Evolutionary conservation across 2,329 filamentous ascomycete genomes (phyloP), one percentile per base, ranked within the genome.

Genomic region (Colletotrichum nymphaeae): DNA sequence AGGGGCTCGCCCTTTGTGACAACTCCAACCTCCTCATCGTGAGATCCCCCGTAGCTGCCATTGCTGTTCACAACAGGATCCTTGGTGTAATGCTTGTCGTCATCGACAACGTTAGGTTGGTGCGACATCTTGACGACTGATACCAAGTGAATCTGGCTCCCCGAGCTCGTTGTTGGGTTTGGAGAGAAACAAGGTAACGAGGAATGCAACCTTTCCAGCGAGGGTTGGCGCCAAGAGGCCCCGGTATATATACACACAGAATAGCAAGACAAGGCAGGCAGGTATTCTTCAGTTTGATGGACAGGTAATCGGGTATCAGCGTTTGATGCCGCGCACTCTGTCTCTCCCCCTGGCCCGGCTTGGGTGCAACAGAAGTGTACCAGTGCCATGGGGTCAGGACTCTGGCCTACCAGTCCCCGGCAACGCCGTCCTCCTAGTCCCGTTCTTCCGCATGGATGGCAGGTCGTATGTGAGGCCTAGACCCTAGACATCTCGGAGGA

Each of bases 1-100:
- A 81, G 76, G 52, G 72, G 49, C 60, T 70, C 53, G 53, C 82
- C 80, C 59, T 80, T 75, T 52, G 79, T 79, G 49, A 67, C 30
- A n/a, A 35, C 53, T 62, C 81, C 83, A 5, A 79, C 75, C 78
- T 84, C 83, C 75, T 84, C 76, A 76, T 85, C 83, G 30, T 77
- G 68, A 26, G 72, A 74, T 46, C 71, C 66, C 16, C 52, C 68
- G 42, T 63, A 63, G 62, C 63, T 63, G 30, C 52, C 32, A 3
- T 42, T 56, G 56, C 46, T 59, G 19, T 72, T 63, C 28, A 67
- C 55, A 6, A 64, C 56, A 49, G 70, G 55, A 11, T 66, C 57
- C 52, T 72, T 72, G 32, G 52, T 7, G 56, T 63, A 26, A 9
- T 63, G 58, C 58, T 74, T 74, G 63, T 74, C 72, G 30, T 72